Evolutionary conservation across 257 asterid species (phyloP).

Genomic region (Dorcoceras hygrometricum): DNA sequence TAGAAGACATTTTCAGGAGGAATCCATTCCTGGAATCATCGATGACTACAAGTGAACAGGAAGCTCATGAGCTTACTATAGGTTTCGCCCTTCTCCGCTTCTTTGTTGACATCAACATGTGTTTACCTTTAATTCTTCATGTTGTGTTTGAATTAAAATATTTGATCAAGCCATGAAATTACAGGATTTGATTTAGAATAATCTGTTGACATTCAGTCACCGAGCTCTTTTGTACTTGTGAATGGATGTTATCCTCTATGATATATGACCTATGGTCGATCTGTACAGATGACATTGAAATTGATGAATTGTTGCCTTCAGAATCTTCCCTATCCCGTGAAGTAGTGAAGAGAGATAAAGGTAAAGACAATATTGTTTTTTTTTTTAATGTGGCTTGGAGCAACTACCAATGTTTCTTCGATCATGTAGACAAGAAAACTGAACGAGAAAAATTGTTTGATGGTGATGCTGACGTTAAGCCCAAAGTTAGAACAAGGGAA

Average conservation of each 20-base stretch:
- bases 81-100: slow-evolving; percentile 39
- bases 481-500: slow-evolving; percentile 67
- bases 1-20: slow-evolving; percentile 55
- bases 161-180: not conserved
- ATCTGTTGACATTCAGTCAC: too few species aligned
- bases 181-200: too few species aligned
- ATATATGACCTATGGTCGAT: slow-evolving; percentile 26
- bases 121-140: too few species aligned
- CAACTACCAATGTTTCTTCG: slow-evolving; percentile 19
- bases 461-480: slow-evolving; percentile 48
- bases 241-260: slow-evolving; percentile 19
- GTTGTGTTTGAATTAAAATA: not conserved
- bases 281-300: slow-evolving; percentile 73
- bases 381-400: slow-evolving; percentile 15
- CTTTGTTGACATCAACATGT: not conserved
- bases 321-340: slow-evolving; percentile 45
- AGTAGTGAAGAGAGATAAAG: slow-evolving; percentile 40
- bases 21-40: slow-evolving; percentile 44
- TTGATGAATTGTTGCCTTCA: slow-evolving; percentile 61
- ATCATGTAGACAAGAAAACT: slow-evolving; percentile 44
- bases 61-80: slow-evolving; percentile 62
- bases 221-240: slow-evolving; percentile 7
- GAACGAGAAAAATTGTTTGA: slow-evolving; percentile 59
- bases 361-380: slow-evolving; percentile 29
- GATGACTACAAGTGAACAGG: slow-evolving; percentile 33